These are phyloP conservation scores for Leptosphaerulina australis DNA, from an alignment of 2,329 filamentous ascomycete genomes.

Conservation along the genomic window DNA sequence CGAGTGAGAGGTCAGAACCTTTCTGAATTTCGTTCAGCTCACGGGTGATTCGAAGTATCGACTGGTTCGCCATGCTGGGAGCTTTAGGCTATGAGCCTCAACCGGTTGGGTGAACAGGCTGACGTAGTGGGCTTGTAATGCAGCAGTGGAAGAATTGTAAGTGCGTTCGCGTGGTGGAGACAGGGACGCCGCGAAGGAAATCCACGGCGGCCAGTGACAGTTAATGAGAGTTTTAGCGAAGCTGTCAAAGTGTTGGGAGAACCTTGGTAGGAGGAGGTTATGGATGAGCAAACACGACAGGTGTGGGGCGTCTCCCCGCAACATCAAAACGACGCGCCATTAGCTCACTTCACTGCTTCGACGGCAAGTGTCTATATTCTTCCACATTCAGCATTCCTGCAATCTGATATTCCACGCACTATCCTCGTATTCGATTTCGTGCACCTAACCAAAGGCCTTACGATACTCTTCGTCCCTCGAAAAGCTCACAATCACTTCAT, in stretches of 20 bases:
- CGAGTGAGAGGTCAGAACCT: constrained; percentile 82
- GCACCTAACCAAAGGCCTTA: too few relatives aligned
- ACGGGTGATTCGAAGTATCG: constrained; percentile 85
- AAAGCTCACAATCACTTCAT: not conserved
- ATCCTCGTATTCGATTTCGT: not conserved
- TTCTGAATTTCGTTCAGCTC: constrained; percentile 87
- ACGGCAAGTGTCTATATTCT: too few relatives aligned
- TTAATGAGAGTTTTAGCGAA: constrained; percentile 3
- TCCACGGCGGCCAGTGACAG: constrained; percentile 17
- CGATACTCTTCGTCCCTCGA: too few relatives aligned
- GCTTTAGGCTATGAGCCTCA: constrained; percentile 4
- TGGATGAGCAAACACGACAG: constrained; percentile 8
- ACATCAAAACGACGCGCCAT: constrained; percentile 4
- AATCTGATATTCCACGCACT: not conserved
- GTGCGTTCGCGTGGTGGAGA: not conserved
- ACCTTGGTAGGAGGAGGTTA: constrained; percentile 8
- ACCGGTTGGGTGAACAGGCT: not conserved
- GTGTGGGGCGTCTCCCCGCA: constrained; percentile 18
- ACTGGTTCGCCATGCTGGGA: constrained; percentile 74
- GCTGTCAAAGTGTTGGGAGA: constrained; percentile 4
- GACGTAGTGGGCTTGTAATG: not conserved
- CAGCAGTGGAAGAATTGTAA: not conserved
- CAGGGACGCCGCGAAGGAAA: constrained; percentile 19
- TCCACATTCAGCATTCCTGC: too few relatives aligned
- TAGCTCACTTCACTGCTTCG: not conserved